Conservation (phyloP, 2,329 filamentous ascomycete species). For the Exophiala xenobiotica region DNA sequence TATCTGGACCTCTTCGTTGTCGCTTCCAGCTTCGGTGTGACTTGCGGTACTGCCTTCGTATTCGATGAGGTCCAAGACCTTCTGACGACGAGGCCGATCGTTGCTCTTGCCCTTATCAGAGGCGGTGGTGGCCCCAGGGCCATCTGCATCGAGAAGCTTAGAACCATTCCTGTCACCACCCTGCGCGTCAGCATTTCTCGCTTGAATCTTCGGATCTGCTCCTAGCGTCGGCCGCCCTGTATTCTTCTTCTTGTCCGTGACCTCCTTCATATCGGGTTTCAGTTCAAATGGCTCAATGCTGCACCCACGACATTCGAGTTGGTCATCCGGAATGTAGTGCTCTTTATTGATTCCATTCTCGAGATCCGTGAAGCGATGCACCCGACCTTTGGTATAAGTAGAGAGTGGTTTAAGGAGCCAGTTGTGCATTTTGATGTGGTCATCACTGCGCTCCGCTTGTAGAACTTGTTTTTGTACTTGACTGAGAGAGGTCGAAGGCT, state of each 20-base stretch:
- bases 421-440: background rate
- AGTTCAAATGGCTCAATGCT: background rate
- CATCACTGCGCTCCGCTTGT: background rate
- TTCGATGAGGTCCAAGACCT: background rate
- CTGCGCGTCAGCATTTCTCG: no score
- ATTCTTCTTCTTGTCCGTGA: background rate
- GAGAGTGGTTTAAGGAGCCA: background rate
- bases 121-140: no score
- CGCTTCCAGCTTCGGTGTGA: slow-evolving; percentile 1
- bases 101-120: no score
- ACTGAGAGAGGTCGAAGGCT: no score
- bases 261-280: background rate
- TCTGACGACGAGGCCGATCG: no score
- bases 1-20: background rate
- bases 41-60: background rate
- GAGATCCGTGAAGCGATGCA: background rate
- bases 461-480: no score
- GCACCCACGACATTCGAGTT: background rate
- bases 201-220: background rate
- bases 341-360: background rate
- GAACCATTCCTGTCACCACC: no score
- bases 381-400: background rate
- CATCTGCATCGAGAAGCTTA: no score
- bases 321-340: background rate
- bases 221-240: background rate